These are phyloP conservation scores for Xylona heveae DNA, from an alignment of 495 filamentous ascomycete genomes.

Conservation along the genomic window DNA sequence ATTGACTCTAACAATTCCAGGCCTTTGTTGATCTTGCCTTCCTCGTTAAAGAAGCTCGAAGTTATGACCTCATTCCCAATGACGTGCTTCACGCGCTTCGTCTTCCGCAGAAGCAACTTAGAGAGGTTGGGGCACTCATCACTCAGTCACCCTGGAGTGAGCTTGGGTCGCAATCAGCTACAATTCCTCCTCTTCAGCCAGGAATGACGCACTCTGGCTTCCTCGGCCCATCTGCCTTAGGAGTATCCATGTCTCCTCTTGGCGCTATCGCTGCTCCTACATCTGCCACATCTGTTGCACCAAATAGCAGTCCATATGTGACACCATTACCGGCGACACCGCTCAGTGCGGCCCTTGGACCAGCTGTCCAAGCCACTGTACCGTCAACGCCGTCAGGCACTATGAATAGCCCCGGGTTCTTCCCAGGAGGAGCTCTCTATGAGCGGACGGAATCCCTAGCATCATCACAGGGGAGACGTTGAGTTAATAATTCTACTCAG, in stretches of 20 bases:
- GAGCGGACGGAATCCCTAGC: too few relatives aligned
- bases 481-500: too few relatives aligned
- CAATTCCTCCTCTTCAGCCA: not conserved
- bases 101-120: conserved; percentile 53
- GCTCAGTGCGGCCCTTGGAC: conserved; percentile 66
- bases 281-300: conserved; percentile 12
- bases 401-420: too few relatives aligned
- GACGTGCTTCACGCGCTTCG: conserved; percentile 51
- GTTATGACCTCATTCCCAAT: conserved; percentile 36
- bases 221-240: conserved; percentile 17
- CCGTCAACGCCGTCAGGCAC: conserved; percentile 67
- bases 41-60: conserved; percentile 46
- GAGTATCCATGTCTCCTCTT: conserved; percentile 15
- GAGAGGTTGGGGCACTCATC: conserved; percentile 53
- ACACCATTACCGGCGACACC: conserved; percentile 40
- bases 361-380: conserved; percentile 74
- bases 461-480: too few relatives aligned
- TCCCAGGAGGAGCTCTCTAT: too few relatives aligned
- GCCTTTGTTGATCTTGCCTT: conserved; percentile 53
- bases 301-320: conserved; percentile 16
- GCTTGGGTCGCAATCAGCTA: conserved; percentile 13
- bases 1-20: conserved; percentile 14
- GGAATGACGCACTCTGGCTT: not conserved
- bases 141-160: conserved; percentile 57
- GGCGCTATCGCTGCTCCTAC: conserved; percentile 11